Base-by-base conservation (phyloP, 768 basidiomycete genomes). In the Agaricus blazei region DNA sequence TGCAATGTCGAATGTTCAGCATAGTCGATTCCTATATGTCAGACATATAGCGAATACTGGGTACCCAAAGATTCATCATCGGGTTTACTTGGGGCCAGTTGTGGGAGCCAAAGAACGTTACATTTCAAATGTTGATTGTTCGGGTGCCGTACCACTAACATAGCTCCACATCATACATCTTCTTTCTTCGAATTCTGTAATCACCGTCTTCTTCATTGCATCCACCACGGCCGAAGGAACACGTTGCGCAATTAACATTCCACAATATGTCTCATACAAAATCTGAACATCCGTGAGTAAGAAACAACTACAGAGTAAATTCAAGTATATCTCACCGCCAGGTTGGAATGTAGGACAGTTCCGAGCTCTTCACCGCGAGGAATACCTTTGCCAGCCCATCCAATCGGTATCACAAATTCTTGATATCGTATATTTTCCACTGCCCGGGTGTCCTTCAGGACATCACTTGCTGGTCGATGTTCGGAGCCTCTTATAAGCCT, bases 401-500 rank as follows among this genome's bases (percentile, higher is more conserved):
- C 51, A 6, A 46, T 43, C 6, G 54, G 54, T 8, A 28, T 41
- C 41, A 24, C 52, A 19, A 27, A 28, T 38, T 50, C 48, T n/a
- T 37, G 41, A 36, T 44, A 54, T 11, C 26, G 9, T 29, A 54
- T 50, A 45, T 53, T 26, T 26, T 26, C 37, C 15, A 53, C 47
- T 4, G 24, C 15, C 24, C 47, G 34, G 5, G 27, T 43, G 14
- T 43, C 46, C 44, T 37, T 5, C 29, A 58, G n/a, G 23, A 58
- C 23, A 19, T 50, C 52, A 12, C 62, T 57, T 24, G 59, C 49
- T 12, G 56, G 51, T 45, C 57, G 53, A 43, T 63, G 65, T 31
- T 55, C 28, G 37, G 50, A 52, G 49, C 59, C 61, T 44, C 51
- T 52, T 23, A 61, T 62, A 27, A 61, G 37, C 26, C 55, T 59